phyloP scores from a whole-genome alignment of 306 rosid genomes.

The Cucurbita argyrosperma region DNA sequence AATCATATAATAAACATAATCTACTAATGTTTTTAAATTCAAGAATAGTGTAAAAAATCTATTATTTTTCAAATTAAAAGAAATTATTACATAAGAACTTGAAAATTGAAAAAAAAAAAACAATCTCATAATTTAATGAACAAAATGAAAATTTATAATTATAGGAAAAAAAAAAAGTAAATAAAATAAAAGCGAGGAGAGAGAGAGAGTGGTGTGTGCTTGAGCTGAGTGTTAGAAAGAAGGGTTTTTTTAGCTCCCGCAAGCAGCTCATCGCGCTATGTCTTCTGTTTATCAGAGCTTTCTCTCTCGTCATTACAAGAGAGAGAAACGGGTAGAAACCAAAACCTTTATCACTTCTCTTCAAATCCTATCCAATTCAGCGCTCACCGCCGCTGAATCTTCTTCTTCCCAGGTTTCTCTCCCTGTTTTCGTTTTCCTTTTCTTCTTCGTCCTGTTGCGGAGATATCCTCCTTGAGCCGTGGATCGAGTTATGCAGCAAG shows the following conservation, averaged over 20 bases:
- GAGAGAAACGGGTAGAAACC: constrained; percentile 40
- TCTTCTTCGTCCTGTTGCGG: constrained; percentile 19
- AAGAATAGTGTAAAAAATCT: no score
- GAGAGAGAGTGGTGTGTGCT: not conserved
- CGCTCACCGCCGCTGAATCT: constrained; percentile 25
- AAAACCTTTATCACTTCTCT: constrained; percentile 2
- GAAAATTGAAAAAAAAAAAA: no score
- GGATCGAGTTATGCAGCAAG: constrained; percentile 97
- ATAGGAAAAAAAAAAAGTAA: no score
- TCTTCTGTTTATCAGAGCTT: constrained; percentile 14
- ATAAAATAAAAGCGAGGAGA: not conserved
- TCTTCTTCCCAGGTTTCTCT: not conserved
- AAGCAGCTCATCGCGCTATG: not conserved
- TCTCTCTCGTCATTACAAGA: constrained; percentile 41
- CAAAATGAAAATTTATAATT: no score
- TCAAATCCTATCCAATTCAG: constrained; percentile 32
- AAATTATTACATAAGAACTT: no score
- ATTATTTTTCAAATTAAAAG: no score
- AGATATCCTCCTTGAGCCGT: constrained; percentile 17
- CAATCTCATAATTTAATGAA: no score
- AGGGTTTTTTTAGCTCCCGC: constrained; percentile 2
- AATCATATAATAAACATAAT: no score
- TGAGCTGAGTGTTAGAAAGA: not conserved
- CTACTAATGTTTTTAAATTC: no score
- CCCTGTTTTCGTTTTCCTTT: not conserved